Evolutionary conservation across 768 basidiomycete genomes (phyloP), one percentile per base, ranked within the genome.

Genomic region (Serendipita vermifera): DNA sequence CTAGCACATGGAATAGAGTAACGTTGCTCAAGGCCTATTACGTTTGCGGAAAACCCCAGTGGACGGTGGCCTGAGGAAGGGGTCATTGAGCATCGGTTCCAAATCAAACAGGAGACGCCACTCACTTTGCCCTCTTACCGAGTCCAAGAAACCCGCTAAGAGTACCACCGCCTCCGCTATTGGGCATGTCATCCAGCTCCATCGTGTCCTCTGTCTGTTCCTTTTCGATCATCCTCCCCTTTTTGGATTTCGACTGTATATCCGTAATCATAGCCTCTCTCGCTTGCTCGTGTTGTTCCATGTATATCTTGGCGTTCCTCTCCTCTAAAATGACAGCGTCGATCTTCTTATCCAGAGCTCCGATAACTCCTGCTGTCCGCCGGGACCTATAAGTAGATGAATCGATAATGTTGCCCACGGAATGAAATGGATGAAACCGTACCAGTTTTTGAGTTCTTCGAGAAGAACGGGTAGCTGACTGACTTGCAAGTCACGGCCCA

Each of bases 401-500:
- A 7, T 27, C 24, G n/a, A 22, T 22, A 15, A 15, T 22, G 13
- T 43, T n/a, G 9, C 14, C 26, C 14, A 51, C 9, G 17, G n/a
- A n/a, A 22, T 20, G 15, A 51, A 27, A 9, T 7, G 32, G 11
- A 5, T 20, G 39, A 26, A 41, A 41, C 22, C 80, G 58, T 41
- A 84, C 85, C 87, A 89, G 59, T 79, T 74, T 58, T 79, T 72
- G 41, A 89, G 70, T 0, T 85, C 80, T 1, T 70, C 69, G 38
- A 87, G 67, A 2, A 90, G 66, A 20, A 69, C 69, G 59, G 82
- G 79, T 22, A 85, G 66, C 63, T 79, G 79, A 7, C 79, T 81
- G 1, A 85, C 83, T 54, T 83, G 83, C n/a, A 98, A 72, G 69
- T 99, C 94, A 55, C 94, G 71, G 0, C 94, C 94, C 75, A 92